Conservation (phyloP, 768 basidiomycete genomes). For the Russula olivacea region DNA sequence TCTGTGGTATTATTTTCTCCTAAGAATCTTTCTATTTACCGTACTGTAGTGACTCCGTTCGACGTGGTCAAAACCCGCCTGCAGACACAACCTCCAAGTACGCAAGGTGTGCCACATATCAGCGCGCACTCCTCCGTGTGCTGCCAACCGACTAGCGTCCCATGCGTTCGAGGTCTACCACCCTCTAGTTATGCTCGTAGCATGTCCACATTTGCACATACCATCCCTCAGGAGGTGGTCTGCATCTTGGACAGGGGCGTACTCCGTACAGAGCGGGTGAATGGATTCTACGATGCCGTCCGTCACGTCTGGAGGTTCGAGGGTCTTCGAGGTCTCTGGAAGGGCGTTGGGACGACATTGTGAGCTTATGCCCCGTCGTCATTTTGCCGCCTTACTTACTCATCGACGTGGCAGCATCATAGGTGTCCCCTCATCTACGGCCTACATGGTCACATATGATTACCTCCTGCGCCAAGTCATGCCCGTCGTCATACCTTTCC, state of each 20-base stretch:
- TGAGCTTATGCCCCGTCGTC: conserved; percentile 36
- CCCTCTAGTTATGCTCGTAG: conserved; percentile 57
- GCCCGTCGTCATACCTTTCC: conserved; percentile 52
- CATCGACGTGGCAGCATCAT: conserved; percentile 54
- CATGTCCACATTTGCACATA: conserved; percentile 64
- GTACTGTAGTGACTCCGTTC: conserved; percentile 90
- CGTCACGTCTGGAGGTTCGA: conserved; percentile 74
- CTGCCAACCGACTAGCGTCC: conserved; percentile 51
- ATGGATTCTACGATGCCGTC: conserved; percentile 82
- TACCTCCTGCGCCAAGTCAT: conserved; percentile 63
- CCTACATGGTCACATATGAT: conserved; percentile 96
- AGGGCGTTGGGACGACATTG: conserved; percentile 89
- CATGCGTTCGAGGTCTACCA: conserved; percentile 28
- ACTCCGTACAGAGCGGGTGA: conserved; percentile 64
- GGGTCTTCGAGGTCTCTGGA: conserved; percentile 86
- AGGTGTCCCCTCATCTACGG: conserved; percentile 84
- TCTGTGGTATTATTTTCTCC: conserved; percentile 33
- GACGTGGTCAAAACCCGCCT: conserved; percentile 96
- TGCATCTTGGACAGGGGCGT: conserved; percentile 76
- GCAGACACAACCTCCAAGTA: conserved; percentile 75
- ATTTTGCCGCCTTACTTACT: not conserved
- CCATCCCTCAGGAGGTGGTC: conserved; percentile 60
- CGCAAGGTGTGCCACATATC: conserved; percentile 41
- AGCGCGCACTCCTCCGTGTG: conserved; percentile 51
- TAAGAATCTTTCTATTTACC: not conserved